These are phyloP conservation scores for Manihot esculenta DNA, from an alignment of 441 rosid genomes.

Conservation along the genomic window DNA sequence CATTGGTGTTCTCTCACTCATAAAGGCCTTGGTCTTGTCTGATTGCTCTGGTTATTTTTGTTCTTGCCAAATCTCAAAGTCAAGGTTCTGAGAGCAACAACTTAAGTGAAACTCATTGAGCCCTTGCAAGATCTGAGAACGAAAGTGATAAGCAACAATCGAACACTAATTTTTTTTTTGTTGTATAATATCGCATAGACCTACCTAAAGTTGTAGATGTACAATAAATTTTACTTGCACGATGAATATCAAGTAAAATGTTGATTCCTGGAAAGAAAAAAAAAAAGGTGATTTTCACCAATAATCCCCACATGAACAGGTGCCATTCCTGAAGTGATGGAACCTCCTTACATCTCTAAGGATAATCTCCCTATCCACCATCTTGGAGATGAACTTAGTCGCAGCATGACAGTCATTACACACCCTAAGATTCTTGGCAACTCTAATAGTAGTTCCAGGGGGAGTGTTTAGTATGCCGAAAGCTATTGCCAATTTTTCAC, in stretches of 20 bases:
- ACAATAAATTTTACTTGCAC: neutral
- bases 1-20: no score
- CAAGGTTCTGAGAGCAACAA: no score
- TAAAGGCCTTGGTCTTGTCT: no score
- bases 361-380: conserved; percentile 66
- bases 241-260: neutral
- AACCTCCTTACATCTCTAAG: conserved; percentile 83
- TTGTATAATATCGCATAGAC: no score
- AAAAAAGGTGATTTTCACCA: conserved; percentile 43
- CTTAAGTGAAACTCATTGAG: no score
- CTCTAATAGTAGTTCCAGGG: conserved; percentile 68
- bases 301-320: conserved; percentile 79
- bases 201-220: neutral
- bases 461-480: conserved; percentile 76
- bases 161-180: neutral
- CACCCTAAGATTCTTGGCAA: conserved; percentile 84
- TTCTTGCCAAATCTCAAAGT: no score
- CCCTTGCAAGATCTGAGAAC: no score
- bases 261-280: neutral
- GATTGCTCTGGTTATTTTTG: no score
- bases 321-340: conserved; percentile 80
- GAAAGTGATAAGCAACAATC: no score
- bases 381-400: conserved; percentile 67
- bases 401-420: conserved; percentile 86
- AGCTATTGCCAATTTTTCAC: conserved; percentile 86